phyloP scores from a whole-genome alignment of 2,329 filamentous ascomycete genomes.

The Lecanicillium sp. region DNA sequence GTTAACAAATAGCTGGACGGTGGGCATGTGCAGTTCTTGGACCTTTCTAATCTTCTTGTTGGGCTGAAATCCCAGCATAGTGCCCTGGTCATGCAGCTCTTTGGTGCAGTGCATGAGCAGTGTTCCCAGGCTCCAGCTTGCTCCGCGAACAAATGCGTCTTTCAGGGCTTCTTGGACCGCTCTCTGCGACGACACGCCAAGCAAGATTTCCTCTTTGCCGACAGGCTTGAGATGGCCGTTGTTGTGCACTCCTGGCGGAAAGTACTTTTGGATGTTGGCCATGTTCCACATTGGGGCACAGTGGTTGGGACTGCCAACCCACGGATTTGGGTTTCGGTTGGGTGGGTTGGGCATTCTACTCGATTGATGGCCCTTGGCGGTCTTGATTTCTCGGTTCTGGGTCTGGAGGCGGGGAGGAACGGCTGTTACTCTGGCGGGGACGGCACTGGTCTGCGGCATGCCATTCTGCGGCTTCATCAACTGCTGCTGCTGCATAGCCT shows the following conservation, averaged over 20 bases:
- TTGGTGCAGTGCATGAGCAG: constrained; percentile 1
- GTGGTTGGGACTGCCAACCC: neutral
- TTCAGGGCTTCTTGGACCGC: constrained; percentile 8
- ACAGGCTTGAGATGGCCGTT: constrained; percentile 1
- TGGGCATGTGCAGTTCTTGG: neutral
- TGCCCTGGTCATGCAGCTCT: constrained; percentile 3
- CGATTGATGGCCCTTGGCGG: constrained; percentile 1
- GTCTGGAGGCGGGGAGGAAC: neutral
- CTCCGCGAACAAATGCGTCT: constrained; percentile 7
- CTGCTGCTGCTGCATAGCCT: no score
- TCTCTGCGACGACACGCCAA: constrained; percentile 6
- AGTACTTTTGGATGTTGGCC: neutral
- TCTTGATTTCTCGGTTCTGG: neutral
- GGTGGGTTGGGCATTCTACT: no score
- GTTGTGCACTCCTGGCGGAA: neutral
- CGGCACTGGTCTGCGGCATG: no score
- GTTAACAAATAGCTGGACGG: constrained; percentile 6
- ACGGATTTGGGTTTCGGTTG: no score
- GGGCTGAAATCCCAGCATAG: constrained; percentile 9
- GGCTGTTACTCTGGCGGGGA: neutral
- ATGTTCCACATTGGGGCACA: constrained; percentile 5
- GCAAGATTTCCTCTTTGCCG: constrained; percentile 4
- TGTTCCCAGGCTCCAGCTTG: constrained; percentile 2
- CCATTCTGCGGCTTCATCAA: no score
- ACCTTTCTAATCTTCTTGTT: constrained; percentile 4